Percentiles rank a stretch among this genome's conserved stretches.
These are phyloP conservation scores for Paspalum notatum DNA, from an alignment of 176 grass and related monocot genomes.

Conservation along the genomic window DNA sequence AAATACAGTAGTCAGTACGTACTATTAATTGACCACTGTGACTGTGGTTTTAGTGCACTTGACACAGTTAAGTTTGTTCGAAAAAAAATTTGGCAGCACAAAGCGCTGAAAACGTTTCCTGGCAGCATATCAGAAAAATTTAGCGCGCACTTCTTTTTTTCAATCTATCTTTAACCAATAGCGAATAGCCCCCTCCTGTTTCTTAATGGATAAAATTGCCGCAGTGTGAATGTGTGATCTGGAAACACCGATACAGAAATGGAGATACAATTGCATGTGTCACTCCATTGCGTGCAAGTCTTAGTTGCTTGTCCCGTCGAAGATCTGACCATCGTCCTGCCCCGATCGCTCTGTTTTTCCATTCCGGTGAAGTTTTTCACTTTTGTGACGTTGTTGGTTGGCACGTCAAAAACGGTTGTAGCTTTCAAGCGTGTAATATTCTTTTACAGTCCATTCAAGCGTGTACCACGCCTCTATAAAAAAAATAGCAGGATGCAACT, in stretches of 20 bases:
- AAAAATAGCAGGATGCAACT: background rate
- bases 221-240: background rate
- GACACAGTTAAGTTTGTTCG: background rate
- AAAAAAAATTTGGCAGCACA: background rate
- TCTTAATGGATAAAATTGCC: no score
- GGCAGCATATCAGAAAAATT: background rate
- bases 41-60: background rate
- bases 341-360: background rate
- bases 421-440: constrained; percentile 7
- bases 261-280: background rate
- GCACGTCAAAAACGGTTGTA: background rate
- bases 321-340: background rate
- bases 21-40: background rate
- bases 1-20: no score
- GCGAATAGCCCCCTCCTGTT: no score
- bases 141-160: background rate
- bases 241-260: background rate
- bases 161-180: no score
- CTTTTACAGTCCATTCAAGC: no score
- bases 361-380: background rate
- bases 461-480: background rate
- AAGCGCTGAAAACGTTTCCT: background rate
- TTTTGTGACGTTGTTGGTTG: background rate
- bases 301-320: constrained; percentile 36
- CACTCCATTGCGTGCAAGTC: constrained; percentile 36